Evolutionary conservation across 2,329 filamentous ascomycete species (phyloP).

Genomic region (Ceratocystis cacaofunesta): DNA sequence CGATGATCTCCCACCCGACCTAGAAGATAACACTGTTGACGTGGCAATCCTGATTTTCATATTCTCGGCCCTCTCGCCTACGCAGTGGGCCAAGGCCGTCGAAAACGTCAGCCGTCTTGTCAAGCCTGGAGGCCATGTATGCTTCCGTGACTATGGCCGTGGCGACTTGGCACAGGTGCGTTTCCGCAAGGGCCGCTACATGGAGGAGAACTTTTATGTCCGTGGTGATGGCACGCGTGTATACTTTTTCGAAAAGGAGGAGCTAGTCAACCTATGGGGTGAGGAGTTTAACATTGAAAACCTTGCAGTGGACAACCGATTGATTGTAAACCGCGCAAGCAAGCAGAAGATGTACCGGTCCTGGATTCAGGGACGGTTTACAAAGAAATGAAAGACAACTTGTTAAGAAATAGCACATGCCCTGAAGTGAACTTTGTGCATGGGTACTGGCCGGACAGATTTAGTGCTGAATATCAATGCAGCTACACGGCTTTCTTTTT

Average conservation of each 20-base stretch:
- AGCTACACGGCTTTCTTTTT: not conserved
- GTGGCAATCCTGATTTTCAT: conserved; percentile 93
- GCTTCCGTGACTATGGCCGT: conserved; percentile 92
- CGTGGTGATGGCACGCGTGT: conserved; percentile 89
- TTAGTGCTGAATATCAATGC: no score
- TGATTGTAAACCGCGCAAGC: conserved; percentile 81
- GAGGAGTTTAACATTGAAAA: conserved; percentile 43
- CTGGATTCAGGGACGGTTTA: conserved; percentile 79
- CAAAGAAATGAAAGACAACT: conserved; percentile 40
- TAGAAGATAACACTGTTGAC: conserved; percentile 69
- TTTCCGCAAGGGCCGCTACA: conserved; percentile 87
- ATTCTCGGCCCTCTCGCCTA: conserved; percentile 77
- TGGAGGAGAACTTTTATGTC: conserved; percentile 96
- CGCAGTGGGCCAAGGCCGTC: conserved; percentile 72
- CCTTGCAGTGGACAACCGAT: conserved; percentile 69
- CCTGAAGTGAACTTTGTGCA: conserved; percentile 2
- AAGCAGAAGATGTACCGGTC: conserved; percentile 97
- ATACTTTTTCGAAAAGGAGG: conserved; percentile 87
- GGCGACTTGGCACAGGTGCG: conserved; percentile 92
- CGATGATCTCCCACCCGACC: conserved; percentile 56
- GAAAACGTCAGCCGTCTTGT: conserved; percentile 67
- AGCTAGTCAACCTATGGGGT: conserved; percentile 68
- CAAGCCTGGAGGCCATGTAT: conserved; percentile 82
- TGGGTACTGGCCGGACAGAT: not conserved
- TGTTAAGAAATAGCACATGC: not conserved